Evolutionary conservation across 192 early-diverging fungal genomes (phyloP), one percentile per base, ranked within the genome.

Genomic region (Entomortierella parvispora): DNA sequence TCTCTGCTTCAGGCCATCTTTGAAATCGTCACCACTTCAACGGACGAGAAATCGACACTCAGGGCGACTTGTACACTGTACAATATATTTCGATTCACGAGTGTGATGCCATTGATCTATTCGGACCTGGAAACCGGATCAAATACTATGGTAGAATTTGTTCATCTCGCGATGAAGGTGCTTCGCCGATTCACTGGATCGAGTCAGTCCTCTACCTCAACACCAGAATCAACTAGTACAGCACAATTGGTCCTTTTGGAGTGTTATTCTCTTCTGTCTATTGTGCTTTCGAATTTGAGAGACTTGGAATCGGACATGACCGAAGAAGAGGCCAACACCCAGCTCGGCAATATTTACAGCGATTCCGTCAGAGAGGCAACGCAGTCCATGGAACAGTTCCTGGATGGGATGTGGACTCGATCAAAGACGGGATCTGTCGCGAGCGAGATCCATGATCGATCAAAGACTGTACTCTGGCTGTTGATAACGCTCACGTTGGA

Each of bases 81-180:
- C 60, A 77, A 63, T 42, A 68, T 77, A 28, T 77, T 77, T 49
- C 54, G 48, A 8, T n/a, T 58, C 20, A 68, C 74, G 18, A 42
- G 47, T 20, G 47, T 50, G 22, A 63, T 68, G 48, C 55, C 63
- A 7, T 68, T 52, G 28, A 51, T 62, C 48, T 48, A 54, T 0
- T 14, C 68, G 25, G 11, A 58, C 28, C 44, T 22, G 3, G 46
- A 64, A 18, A 26, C 44, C 8, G 66, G 65, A n/a, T 28, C 12
- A 4, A 55, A 62, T 10, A 68, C 25, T 15, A 60, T 68, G 42
- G 32, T 28, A 12, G 44, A 40, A n/a, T 76, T 66, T 33, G 61
- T 76, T 37, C 51, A 57, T 11, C 50, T 49, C 17, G 29, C 51
- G 4, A 23, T 76, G 6, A 32, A 57, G n/a, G 57, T 76, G 1